Base-by-base conservation (phyloP, 1,284 basidiomycete species). In the Uromyces viciae-fabae region DNA sequence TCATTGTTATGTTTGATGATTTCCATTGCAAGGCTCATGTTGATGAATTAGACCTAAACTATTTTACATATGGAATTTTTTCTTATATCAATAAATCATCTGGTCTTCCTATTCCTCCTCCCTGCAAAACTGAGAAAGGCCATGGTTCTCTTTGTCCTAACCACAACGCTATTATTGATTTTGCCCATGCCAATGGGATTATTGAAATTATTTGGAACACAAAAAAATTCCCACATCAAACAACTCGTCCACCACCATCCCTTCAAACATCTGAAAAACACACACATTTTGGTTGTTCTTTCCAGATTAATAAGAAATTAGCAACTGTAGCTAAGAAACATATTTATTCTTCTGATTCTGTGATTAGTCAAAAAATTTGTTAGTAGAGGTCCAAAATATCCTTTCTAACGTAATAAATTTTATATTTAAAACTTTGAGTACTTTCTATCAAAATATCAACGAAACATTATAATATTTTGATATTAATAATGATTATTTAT, bases 171-270 rank as follows among this genome's bases (percentile, higher is more conserved):
- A 19, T 72, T 1, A 72, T 72, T 72, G 69, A 72, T 28, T 72
- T 72, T 72, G 43, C 46, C n/a, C 43, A 49, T 72, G 43, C 46
- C 25, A 72, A 72, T 72, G 69, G 69, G 4, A 72, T 52, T 72
- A 25, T 72, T 33, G 46, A 72, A 54, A 28, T 56, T 5, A 17
- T 72, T 3, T 72, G 69, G 69, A 17, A 66, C 40, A 66, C 64
- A 11, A 42, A 19, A 17, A 5, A 43, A 25, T 66, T 66, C 43
- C n/a, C 25, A 15, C 17, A 66, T 25, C 7, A n/a, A 3, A 66
- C 38, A 25, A 66, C 36, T 25, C 64, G 38, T 66, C 64, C 64
- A 14, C 64, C 64, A 17, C 64, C 64, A 25, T 43, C 64, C 43
- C 64, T 66, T 33, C 38, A 66, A 42, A 66, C 3, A 11, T 25